Base-by-base conservation (phyloP, 257 asterid species). In the Parsonsia alboflavescens region DNA sequence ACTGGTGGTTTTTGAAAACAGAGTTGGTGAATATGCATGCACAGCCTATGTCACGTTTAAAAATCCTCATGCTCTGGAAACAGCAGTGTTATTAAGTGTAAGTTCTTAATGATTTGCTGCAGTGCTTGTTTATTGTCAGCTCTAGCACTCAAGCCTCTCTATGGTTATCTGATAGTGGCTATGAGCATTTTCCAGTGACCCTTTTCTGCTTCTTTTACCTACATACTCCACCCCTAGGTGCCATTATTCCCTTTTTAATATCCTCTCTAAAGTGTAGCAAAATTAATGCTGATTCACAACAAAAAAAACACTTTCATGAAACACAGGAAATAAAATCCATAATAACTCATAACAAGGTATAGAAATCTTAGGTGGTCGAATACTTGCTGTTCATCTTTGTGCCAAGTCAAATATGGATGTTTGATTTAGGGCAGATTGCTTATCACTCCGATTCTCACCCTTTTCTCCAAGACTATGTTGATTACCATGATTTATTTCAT, bases 51-150 rank as follows among this genome's bases (percentile, higher is more conserved):
- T 95, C 80, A 89, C 99, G 46, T 95, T 95, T 84, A 87, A 64
- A 79, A 88, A 87, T 79, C 68, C 91, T 57, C 96, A 92, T 86
- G 91, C 98, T 82, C 77, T 89, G 86, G 99, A 95, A 87, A 95
- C 99, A 19, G 99, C 96, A 64, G 87, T 92, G 59, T 88, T 95
- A 81, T 96, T 95, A 83, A 89, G 93, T 89, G 99, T 95, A 88
- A 92, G 98, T 79, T 66, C 78, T 33, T 66, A 74, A 53, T 66
- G 68, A 61, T 57, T 64, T 64, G 17, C 69, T 21, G 8, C 46
- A 17, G 7, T 33, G 24, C 26, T 33, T 10, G 45, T 74, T 44
- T 30, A 48, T 33, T 62, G 24, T 13, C 3, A 22, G 33, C 22
- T 62, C 45, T 52, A n/a, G 58, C 22, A 30, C 68, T 28, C 68